These are phyloP conservation scores for Hypomyces rosellus DNA, from an alignment of 2,329 filamentous ascomycete species.

Conservation along the genomic window DNA sequence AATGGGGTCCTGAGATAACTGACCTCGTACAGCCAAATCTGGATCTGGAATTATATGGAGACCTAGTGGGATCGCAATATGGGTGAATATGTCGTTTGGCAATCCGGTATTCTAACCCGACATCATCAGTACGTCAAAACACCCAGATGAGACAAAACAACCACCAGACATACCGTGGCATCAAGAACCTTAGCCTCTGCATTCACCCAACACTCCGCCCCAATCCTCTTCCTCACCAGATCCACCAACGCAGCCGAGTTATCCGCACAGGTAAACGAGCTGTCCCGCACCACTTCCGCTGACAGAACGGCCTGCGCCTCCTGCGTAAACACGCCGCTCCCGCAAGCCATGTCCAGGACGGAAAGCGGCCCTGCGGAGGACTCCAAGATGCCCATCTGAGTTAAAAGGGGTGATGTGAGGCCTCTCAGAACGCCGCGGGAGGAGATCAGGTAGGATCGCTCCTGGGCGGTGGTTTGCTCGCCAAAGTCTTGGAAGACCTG, in stretches of 20 bases:
- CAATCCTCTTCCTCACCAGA: slow-evolving; percentile 31
- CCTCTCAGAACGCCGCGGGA: slow-evolving; percentile 15
- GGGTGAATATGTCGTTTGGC: slow-evolving; percentile 32
- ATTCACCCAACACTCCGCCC: slow-evolving; percentile 40
- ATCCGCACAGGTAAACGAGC: slow-evolving; percentile 46
- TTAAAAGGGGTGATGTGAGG: slow-evolving; percentile 17
- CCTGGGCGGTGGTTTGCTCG: slow-evolving; percentile 1
- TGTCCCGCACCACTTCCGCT: slow-evolving; percentile 31
- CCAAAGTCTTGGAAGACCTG: slow-evolving; percentile 6
- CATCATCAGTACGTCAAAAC: too few species aligned
- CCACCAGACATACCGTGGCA: slow-evolving; percentile 33
- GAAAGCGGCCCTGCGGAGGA: slow-evolving; percentile 23
- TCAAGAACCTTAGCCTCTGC: slow-evolving; percentile 38
- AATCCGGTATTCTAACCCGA: slow-evolving; percentile 33
- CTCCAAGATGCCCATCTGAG: slow-evolving; percentile 20
- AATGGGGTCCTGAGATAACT: neutral
- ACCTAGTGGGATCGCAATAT: slow-evolving; percentile 41
- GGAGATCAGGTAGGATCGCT: slow-evolving; percentile 4
- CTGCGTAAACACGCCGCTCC: slow-evolving; percentile 43
- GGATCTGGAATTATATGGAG: slow-evolving; percentile 41
- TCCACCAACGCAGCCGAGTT: slow-evolving; percentile 36
- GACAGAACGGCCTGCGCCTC: slow-evolving; percentile 35
- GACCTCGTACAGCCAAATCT: slow-evolving; percentile 24
- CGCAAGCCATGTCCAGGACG: slow-evolving; percentile 49
- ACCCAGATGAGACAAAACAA: neutral